Percentiles rank a stretch among this genome's conserved stretches.
These are phyloP conservation scores for Colletotrichum spaethianum DNA, from an alignment of 2,329 filamentous ascomycete species.

Conservation along the genomic window DNA sequence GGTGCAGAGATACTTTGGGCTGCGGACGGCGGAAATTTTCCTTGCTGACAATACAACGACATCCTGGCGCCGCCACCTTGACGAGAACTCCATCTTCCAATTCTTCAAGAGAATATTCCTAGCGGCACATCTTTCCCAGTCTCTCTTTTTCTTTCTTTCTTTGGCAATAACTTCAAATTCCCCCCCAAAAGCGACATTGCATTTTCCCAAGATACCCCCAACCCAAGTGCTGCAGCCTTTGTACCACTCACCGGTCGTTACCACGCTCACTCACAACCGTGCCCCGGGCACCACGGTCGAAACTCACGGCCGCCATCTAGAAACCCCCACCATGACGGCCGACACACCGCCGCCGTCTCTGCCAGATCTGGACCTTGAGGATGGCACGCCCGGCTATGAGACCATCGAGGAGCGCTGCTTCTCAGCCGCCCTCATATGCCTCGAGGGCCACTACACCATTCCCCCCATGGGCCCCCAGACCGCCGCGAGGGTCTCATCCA, in stretches of 20 bases:
- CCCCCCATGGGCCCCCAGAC: constrained; percentile 71
- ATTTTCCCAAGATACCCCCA: not conserved
- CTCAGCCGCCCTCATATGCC: constrained; percentile 70
- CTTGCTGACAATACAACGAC: constrained; percentile 22
- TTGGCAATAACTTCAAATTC: not conserved
- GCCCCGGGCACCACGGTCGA: not conserved
- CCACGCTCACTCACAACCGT: not conserved
- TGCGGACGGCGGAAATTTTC: constrained; percentile 38
- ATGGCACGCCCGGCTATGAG: constrained; percentile 53
- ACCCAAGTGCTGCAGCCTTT: not conserved
- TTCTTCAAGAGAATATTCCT: constrained; percentile 14
- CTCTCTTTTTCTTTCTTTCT: not conserved
- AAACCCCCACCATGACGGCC: constrained; percentile 36
- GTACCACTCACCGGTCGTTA: not conserved
- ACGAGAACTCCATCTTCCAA: constrained; percentile 7
- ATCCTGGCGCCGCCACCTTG: constrained; percentile 28
- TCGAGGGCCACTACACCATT: constrained; percentile 73
- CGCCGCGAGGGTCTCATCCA: constrained; percentile 67
- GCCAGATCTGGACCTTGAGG: constrained; percentile 36
- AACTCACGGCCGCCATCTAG: not conserved
- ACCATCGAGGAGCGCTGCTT: constrained; percentile 77
- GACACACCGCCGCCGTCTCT: constrained; percentile 34
- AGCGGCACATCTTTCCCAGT: not conserved
- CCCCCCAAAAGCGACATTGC: not conserved
- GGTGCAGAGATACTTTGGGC: constrained; percentile 32